Evolutionary conservation across 2,329 filamentous ascomycete genomes (phyloP), one percentile per base, ranked within the genome.

Genomic region (Penicillium sp.): DNA sequence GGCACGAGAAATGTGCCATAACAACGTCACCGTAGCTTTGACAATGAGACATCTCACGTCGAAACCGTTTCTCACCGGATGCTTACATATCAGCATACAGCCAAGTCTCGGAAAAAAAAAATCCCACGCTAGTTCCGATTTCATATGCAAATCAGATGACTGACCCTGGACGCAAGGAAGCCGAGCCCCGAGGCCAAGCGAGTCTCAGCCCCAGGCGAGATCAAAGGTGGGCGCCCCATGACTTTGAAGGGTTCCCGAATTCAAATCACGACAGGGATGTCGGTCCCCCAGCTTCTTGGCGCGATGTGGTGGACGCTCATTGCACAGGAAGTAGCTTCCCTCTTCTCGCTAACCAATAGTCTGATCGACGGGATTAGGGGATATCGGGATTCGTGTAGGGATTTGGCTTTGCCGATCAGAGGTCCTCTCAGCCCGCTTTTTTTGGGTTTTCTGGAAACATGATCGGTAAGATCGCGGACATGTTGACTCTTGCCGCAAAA

Each of bases 91-190:
- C 39, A 19, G n/a, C 3, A 11, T 23, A 23, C 3, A 13, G 19
- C 16, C 7, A 8, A 10, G 3, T 39, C 4, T 31, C 11, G 44
- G 23, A 11, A 9, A 3, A 4, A 4, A n/a, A 47, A n/a, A 26
- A 19, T 29, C 26, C 27, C 29, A 19, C 46, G 19, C 46, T 48
- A 35, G 46, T 5, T 49, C 46, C 35, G 27, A 16, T 49, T 25
- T 26, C 29, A 29, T 21, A n/a, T n/a, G 19, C 43, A 27, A 42
- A 58, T 58, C 55, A 63, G 55, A 59, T 63, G 59, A 63, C 53
- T 48, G 53, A 27, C 29, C 54, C 31, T 52, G 53, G 48, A 50
- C 48, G 48, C 48, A 50, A 50, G 48, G 47, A 23, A 42, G 33
- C 48, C 21, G 11, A 39, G 25, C 37, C 13, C 48, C 48, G 48